Evolutionary conservation across 2,329 filamentous ascomycete genomes (phyloP).

Genomic region (Madurella fahalii): DNA sequence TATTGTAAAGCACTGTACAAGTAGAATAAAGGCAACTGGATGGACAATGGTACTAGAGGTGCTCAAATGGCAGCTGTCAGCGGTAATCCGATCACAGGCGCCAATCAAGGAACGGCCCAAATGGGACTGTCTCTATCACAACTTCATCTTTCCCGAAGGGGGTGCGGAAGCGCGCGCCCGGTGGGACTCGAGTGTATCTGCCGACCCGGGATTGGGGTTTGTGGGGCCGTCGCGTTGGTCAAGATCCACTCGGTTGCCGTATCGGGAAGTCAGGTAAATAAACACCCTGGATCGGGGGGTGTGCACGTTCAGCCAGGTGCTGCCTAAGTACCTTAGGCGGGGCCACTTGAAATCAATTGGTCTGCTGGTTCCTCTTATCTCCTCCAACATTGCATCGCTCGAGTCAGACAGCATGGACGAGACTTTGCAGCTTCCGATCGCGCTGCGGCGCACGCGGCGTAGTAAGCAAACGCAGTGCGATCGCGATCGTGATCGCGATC

Average conservation of each 20-base stretch:
- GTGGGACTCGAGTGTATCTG: background rate
- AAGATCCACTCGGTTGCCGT: background rate
- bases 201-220: background rate
- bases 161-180: no score
- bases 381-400: background rate
- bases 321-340: background rate
- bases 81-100: no score
- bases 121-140: no score
- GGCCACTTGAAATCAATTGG: background rate
- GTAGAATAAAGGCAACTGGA: no score
- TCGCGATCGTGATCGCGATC: slow-evolving; percentile 13
- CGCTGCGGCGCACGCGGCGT: slow-evolving; percentile 52
- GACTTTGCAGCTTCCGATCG: slow-evolving; percentile 46
- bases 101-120: no score
- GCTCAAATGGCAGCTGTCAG: no score
- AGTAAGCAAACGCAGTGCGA: slow-evolving; percentile 27
- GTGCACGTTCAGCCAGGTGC: background rate
- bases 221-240: background rate
- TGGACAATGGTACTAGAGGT: no score
- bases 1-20: no score
- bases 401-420: slow-evolving; percentile 32
- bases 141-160: no score
- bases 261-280: background rate
- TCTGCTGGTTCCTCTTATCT: background rate
- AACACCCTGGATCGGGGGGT: background rate